Percentiles rank a stretch among this genome's conserved stretches.
Evolutionary conservation across 1,139 yeast genomes (phyloP).

Genomic region (Debaryomyces psychrophilus): DNA sequence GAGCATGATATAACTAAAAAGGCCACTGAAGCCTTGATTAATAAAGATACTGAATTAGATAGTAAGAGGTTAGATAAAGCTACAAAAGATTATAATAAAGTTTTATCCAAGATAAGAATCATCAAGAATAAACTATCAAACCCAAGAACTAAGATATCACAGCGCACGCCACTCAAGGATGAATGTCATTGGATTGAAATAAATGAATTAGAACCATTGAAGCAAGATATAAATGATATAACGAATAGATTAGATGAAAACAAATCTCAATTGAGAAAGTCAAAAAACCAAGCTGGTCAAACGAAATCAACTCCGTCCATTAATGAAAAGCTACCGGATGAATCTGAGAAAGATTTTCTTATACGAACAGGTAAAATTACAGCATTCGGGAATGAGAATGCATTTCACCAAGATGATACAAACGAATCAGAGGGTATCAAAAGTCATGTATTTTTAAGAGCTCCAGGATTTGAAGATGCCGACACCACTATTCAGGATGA

Average conservation of each 20-base stretch:
- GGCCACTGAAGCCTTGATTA: slow-evolving; percentile 65
- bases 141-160: slow-evolving; percentile 68
- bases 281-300: slow-evolving; percentile 2
- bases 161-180: slow-evolving; percentile 53
- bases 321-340: slow-evolving; percentile 55
- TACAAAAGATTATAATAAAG: slow-evolving; percentile 45
- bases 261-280: slow-evolving; percentile 24
- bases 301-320: slow-evolving; percentile 10
- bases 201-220: slow-evolving; percentile 55
- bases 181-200: slow-evolving; percentile 58
- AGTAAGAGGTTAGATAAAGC: slow-evolving; percentile 72
- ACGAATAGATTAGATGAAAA: slow-evolving; percentile 49
- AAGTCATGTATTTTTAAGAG: slow-evolving; percentile 39
- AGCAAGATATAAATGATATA: slow-evolving; percentile 70
- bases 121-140: slow-evolving; percentile 53
- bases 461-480: slow-evolving; percentile 38
- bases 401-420: slow-evolving; percentile 43
- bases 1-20: slow-evolving; percentile 70
- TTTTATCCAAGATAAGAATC: slow-evolving; percentile 44
- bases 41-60: slow-evolving; percentile 74
- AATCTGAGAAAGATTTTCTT: slow-evolving; percentile 75
- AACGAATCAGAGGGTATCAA: slow-evolving; percentile 18
- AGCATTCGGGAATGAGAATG: slow-evolving; percentile 79
- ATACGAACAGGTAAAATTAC: slow-evolving; percentile 91
- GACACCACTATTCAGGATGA: slow-evolving; percentile 13